A percentile compares a stretch with the other conserved stretches of the same genome.
These are phyloP conservation scores for Pulveroboletus ravenelii DNA, from an alignment of 768 basidiomycete species.

Conservation along the genomic window DNA sequence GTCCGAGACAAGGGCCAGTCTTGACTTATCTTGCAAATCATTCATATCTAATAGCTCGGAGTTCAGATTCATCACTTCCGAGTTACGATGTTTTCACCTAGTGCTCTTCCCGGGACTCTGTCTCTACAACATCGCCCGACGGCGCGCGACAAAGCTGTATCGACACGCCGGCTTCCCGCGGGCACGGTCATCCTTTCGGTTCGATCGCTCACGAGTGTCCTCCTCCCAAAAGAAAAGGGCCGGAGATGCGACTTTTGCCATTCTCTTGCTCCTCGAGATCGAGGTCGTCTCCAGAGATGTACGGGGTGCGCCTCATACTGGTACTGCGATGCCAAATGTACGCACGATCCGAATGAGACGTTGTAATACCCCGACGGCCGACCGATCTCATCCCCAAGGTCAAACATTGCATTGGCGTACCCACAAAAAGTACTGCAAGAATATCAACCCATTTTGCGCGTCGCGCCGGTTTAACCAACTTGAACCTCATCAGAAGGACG, in stretches of 20 bases:
- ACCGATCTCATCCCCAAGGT: slow-evolving; percentile 38
- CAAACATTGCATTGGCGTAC: slow-evolving; percentile 63
- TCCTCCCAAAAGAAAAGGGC: slow-evolving; percentile 56
- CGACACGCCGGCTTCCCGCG: slow-evolving; percentile 33
- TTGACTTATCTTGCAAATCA: too few species aligned
- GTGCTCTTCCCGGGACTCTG: slow-evolving; percentile 9
- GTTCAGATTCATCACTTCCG: neutral
- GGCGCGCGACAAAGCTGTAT: slow-evolving; percentile 49
- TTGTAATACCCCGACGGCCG: slow-evolving; percentile 7
- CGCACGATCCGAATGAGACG: slow-evolving; percentile 20
- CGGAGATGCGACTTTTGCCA: slow-evolving; percentile 66
- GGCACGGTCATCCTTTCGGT: slow-evolving; percentile 50
- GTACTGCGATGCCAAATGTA: slow-evolving; percentile 69
- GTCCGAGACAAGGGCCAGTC: too few species aligned
- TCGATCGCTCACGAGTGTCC: slow-evolving; percentile 41
- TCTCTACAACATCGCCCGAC: slow-evolving; percentile 41
- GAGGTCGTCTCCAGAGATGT: slow-evolving; percentile 46
- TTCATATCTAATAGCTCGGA: neutral
- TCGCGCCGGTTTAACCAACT: slow-evolving; percentile 48
- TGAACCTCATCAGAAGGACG: slow-evolving; percentile 49
- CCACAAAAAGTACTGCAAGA: slow-evolving; percentile 69
- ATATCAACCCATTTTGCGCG: slow-evolving; percentile 41
- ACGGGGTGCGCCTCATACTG: slow-evolving; percentile 65
- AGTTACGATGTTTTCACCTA: slow-evolving; percentile 5
- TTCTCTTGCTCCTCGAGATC: slow-evolving; percentile 26